Evolutionary conservation across 2,329 filamentous ascomycete species (phyloP), one percentile per base, ranked within the genome.

Genomic region (Epichloe brachyelytri): DNA sequence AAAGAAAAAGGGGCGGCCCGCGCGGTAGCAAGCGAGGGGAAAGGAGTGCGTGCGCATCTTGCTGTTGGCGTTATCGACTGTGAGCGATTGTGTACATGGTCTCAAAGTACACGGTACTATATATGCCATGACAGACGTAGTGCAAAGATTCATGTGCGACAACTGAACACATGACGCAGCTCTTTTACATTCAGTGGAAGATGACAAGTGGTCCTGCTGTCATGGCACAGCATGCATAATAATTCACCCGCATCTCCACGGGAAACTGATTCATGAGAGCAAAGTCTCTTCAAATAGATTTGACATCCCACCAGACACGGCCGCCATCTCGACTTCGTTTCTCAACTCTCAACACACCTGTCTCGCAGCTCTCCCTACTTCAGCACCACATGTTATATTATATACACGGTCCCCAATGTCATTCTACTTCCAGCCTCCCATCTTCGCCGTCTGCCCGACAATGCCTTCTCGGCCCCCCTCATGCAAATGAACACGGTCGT

Each of bases 341-440:
- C 10, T 17, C 34, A 38, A 6, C n/a, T 30, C 14, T 38, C 34
- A 12, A 3, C 17, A 38, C 30, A 15, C 17, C 4, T 11, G 12
- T 33, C 7, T n/a, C 19, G 44, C 44, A 34, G 19, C 26, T 48
- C 36, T 36, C 26, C 11, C 43, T 34, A n/a, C 15, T 14, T 36
- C 43, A 8, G 15, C 30, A 19, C 34, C 5, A n/a, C 20, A 20
- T 43, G 14, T 15, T 15, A 3, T n/a, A 26, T 26, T 3, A 43
- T 15, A 30, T 30, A 33, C 8, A n/a, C n/a, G 7, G 22, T 12
- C 41, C 7, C 48, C 6, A 6, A 65, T 65, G 62, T 11, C 58
- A 0, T 62, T 55, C 26, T 55, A 59, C 43, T 58, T 62, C 41
- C 61, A 59, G 20, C 54, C 58, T 12, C 59, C 61, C 20, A 48